Evolutionary conservation across 2,329 filamentous ascomycete genomes (phyloP).

Genomic region (Cryphonectria nitschkei): DNA sequence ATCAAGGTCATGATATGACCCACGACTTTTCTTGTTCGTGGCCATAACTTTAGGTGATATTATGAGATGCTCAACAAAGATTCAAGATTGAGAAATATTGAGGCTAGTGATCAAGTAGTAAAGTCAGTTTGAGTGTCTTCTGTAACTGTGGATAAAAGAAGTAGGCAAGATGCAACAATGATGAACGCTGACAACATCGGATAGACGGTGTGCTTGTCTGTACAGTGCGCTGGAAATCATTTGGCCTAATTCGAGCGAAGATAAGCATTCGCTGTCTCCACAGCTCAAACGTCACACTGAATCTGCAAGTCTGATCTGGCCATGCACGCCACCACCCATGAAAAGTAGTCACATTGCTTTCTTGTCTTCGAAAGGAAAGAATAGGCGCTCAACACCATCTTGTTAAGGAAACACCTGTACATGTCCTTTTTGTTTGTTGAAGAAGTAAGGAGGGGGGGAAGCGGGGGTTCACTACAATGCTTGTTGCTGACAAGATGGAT

Average conservation of each 20-base stretch:
- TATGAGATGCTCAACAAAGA: background rate
- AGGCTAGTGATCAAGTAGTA: background rate
- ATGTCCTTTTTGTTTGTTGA: background rate
- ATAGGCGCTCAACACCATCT: background rate
- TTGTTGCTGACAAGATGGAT: background rate
- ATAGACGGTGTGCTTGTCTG: background rate
- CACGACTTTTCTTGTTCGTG: background rate
- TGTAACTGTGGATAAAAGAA: background rate
- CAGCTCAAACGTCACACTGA: background rate
- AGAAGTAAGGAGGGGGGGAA: background rate
- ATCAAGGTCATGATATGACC: constrained; percentile 11
- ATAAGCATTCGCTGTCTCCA: background rate
- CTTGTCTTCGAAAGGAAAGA: background rate
- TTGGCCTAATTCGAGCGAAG: background rate
- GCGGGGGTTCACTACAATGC: background rate
- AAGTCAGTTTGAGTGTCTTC: background rate
- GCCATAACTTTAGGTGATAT: background rate
- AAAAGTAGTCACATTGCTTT: background rate
- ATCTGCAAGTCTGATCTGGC: background rate
- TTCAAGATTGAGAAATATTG: too few relatives aligned
- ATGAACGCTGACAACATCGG: background rate
- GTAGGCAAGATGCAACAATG: background rate
- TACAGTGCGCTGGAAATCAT: background rate
- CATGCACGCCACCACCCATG: background rate
- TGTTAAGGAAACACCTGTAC: background rate